These are phyloP conservation scores for Hypocreales sp. DNA, from an alignment of 2,329 filamentous ascomycete species.

Conservation along the genomic window DNA sequence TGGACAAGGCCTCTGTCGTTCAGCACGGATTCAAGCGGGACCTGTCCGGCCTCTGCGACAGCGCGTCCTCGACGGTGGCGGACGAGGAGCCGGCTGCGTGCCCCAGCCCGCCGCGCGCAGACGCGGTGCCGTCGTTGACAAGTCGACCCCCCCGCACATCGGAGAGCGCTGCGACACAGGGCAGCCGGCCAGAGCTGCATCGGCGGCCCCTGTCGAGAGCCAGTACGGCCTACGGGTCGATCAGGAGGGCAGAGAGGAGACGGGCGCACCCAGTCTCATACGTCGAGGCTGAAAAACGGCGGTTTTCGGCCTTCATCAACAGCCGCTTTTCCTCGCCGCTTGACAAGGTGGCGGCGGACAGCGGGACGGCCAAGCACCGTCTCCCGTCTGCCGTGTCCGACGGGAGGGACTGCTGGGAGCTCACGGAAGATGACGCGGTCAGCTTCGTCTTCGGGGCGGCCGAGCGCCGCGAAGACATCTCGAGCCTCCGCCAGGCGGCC, in stretches of 20 bases:
- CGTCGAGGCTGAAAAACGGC: slow-evolving; percentile 2
- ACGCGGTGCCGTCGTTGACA: no score
- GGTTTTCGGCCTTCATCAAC: slow-evolving; percentile 2
- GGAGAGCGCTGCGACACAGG: no score
- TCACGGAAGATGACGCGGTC: slow-evolving; percentile 6
- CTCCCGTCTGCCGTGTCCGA: no score
- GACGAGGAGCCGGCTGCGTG: neutral
- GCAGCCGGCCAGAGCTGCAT: neutral
- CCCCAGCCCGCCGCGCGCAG: neutral
- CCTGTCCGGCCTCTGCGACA: neutral
- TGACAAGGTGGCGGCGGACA: neutral
- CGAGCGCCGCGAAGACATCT: slow-evolving; percentile 15
- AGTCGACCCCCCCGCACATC: no score
- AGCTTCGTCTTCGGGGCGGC: slow-evolving; percentile 8
- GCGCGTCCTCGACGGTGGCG: neutral
- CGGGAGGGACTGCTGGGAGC: no score
- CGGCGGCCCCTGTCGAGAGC: neutral
- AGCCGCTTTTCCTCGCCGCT: slow-evolving; percentile 2
- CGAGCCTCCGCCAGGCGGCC: slow-evolving; percentile 4
- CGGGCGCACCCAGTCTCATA: no score
- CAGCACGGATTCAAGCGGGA: slow-evolving; percentile 38
- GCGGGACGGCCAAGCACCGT: no score
- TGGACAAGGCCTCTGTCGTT: slow-evolving; percentile 53
- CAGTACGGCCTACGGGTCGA: no score
- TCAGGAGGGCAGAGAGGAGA: neutral